Percentiles rank a stretch among this genome's conserved stretches.
These are phyloP conservation scores for Suillus clintonianus DNA, from an alignment of 768 basidiomycete genomes.

Conservation along the genomic window DNA sequence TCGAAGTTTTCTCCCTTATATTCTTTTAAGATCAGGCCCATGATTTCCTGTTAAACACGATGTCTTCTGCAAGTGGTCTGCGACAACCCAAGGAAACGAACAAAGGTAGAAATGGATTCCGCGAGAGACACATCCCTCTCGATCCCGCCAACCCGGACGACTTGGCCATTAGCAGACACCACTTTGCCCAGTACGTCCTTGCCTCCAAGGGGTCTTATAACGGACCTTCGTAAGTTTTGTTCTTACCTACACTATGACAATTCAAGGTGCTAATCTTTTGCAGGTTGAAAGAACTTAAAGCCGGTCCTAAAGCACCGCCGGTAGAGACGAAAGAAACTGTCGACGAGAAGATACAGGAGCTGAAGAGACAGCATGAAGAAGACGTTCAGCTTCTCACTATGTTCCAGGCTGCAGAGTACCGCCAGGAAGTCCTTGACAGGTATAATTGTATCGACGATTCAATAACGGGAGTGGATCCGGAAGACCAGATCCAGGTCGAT, in stretches of 20 bases:
- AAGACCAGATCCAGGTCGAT: conserved; percentile 23
- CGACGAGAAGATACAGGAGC: conserved; percentile 27
- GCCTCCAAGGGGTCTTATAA: conserved; percentile 36
- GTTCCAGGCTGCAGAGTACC: conserved; percentile 33
- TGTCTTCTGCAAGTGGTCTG: conserved; percentile 6
- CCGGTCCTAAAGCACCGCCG: not conserved
- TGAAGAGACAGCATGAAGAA: conserved; percentile 29
- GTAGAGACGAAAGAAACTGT: conserved; percentile 29
- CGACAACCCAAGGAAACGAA: conserved; percentile 14
- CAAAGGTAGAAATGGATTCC: conserved; percentile 23
- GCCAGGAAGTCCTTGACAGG: conserved; percentile 36
- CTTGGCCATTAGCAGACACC: conserved; percentile 30
- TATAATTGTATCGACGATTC: conserved; percentile 23
- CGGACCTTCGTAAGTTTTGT: conserved; percentile 40
- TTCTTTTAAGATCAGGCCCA: not conserved
- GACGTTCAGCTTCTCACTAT: conserved; percentile 32
- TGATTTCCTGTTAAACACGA: conserved; percentile 5
- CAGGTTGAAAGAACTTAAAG: conserved; percentile 23
- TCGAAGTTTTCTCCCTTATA: not conserved
- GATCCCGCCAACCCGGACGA: conserved; percentile 23
- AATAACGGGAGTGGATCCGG: conserved; percentile 27
- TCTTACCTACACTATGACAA: not conserved
- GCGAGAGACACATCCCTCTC: conserved; percentile 16
- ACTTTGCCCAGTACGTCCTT: conserved; percentile 42
- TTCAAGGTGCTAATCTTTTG: conserved; percentile 14